Conservation (phyloP, 805 yeast species). For the Lachancea mirantina region DNA sequence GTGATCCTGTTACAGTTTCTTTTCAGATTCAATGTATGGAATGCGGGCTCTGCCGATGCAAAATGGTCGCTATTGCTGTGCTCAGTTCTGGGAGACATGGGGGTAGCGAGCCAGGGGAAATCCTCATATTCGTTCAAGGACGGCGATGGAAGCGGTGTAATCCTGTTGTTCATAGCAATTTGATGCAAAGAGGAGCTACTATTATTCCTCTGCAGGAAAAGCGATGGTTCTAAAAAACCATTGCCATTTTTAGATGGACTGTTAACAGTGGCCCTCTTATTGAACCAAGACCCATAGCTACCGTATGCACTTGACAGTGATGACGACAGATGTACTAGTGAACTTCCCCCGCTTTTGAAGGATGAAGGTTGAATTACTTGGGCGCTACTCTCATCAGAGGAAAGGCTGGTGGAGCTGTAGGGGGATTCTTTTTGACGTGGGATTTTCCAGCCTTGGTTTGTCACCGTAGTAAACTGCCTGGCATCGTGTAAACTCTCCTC, state of each 20-base stretch:
- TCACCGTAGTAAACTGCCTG: slow-evolving; percentile 4
- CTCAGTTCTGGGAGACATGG: slow-evolving; percentile 24
- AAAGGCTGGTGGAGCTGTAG: slow-evolving; percentile 25
- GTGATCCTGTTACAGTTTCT: slow-evolving; percentile 24
- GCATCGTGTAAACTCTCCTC: neutral
- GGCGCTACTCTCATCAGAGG: slow-evolving; percentile 27
- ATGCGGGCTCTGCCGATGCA: slow-evolving; percentile 1
- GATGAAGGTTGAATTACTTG: slow-evolving; percentile 32
- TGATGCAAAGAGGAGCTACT: slow-evolving; percentile 26
- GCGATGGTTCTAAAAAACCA: slow-evolving; percentile 22
- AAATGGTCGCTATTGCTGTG: slow-evolving; percentile 1
- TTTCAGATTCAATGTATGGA: slow-evolving; percentile 9
- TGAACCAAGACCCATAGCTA: slow-evolving; percentile 31
- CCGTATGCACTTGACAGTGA: slow-evolving; percentile 32
- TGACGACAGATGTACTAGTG: slow-evolving; percentile 34
- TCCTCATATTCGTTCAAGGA: slow-evolving; percentile 34
- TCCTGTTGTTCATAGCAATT: slow-evolving; percentile 11
- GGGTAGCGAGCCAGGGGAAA: slow-evolving; percentile 33
- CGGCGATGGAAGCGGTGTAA: slow-evolving; percentile 33
- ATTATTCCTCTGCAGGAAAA: slow-evolving; percentile 24
- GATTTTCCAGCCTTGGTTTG: slow-evolving; percentile 36
- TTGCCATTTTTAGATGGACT: slow-evolving; percentile 21
- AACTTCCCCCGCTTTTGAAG: slow-evolving; percentile 31
- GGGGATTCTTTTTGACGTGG: slow-evolving; percentile 29
- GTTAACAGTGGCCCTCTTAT: slow-evolving; percentile 20